Evolutionary conservation across 495 filamentous ascomycete genomes (phyloP).

Genomic region (Penicillium pulvis): DNA sequence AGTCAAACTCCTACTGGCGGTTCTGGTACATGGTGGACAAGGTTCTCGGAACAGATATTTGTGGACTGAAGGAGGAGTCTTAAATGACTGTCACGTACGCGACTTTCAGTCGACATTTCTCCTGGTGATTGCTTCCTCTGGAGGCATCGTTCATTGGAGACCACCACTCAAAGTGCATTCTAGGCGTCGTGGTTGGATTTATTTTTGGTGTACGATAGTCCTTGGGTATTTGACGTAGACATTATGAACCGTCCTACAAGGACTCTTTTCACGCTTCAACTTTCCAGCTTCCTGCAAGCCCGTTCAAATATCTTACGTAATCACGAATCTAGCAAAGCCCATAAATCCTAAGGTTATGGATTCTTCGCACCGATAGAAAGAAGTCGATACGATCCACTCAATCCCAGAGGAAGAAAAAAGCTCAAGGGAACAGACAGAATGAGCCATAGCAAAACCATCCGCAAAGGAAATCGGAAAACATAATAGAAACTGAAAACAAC

Average conservation of each 20-base stretch:
- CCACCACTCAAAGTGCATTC: conserved; percentile 12
- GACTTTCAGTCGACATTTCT: neutral
- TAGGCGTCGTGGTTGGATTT: conserved; percentile 15
- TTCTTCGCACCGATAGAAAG: neutral
- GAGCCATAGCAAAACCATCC: no score
- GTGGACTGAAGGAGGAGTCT: conserved; percentile 53
- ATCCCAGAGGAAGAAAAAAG: neutral
- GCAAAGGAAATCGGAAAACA: neutral
- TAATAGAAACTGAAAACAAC: neutral
- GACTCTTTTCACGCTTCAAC: neutral
- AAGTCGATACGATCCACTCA: neutral
- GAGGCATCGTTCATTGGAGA: neutral
- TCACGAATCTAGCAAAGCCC: neutral
- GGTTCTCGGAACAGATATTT: conserved; percentile 50
- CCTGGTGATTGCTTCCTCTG: neutral
- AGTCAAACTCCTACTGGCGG: conserved; percentile 78
- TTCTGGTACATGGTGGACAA: conserved; percentile 53
- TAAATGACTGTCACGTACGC: conserved; percentile 9
- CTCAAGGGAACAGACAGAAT: no score
- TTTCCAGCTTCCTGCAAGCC: neutral
- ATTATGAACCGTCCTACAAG: conserved; percentile 20
- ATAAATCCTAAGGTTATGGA: neutral
- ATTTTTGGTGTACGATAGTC: conserved; percentile 26
- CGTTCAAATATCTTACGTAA: neutral
- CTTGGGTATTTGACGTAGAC: conserved; percentile 16